Conservation (phyloP, 192 early-diverging fungal species). For the Paraglomus occultum region DNA sequence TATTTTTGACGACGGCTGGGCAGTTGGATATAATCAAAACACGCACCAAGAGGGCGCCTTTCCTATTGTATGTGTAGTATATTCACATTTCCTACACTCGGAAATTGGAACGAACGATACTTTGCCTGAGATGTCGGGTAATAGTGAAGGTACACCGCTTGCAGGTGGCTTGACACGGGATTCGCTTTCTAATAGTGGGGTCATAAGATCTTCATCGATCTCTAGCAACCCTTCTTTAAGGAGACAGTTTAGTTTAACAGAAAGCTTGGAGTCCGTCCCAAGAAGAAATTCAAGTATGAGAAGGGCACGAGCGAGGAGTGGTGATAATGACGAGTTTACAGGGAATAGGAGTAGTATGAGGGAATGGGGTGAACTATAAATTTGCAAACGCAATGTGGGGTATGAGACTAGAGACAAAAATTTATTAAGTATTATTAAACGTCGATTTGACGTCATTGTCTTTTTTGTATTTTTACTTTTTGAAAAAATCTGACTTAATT, state of each 20-base stretch:
- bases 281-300: constrained; percentile 10
- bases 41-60: constrained; percentile 76
- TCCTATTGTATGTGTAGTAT: constrained; percentile 73
- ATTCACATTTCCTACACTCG: background rate
- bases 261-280: background rate
- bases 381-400: too few species aligned
- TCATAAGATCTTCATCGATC: background rate
- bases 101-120: too few species aligned
- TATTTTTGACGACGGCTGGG: constrained; percentile 91
- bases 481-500: too few species aligned
- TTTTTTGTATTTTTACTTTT: too few species aligned
- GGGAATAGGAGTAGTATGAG: too few species aligned
- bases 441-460: too few species aligned
- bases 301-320: too few species aligned
- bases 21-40: constrained; percentile 73
- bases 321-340: too few species aligned
- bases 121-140: too few species aligned
- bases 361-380: too few species aligned
- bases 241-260: background rate
- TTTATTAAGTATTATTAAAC: too few species aligned
- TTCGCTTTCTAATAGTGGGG: background rate
- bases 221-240: background rate
- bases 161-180: background rate
- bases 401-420: too few species aligned
- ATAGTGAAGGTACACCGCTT: background rate